phyloP scores from a whole-genome alignment of 2,329 filamentous ascomycete species.

The Remersonia thermophila region DNA sequence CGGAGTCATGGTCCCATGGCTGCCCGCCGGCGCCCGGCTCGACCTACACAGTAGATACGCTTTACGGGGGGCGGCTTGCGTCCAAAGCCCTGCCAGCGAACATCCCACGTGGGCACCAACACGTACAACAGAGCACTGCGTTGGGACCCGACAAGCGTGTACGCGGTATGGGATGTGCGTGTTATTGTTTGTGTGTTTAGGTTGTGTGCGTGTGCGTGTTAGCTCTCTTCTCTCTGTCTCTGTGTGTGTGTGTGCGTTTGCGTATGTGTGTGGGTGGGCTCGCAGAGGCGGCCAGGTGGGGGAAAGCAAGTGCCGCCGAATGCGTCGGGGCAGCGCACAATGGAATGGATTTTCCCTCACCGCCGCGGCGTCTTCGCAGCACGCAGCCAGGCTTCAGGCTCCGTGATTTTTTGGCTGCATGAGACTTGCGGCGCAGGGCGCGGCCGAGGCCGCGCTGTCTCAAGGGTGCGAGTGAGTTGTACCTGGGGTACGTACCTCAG shows the following conservation, averaged over 20 bases:
- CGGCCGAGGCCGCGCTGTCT: conserved; percentile 9
- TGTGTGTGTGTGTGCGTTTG: too few species aligned
- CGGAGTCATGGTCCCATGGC: too few species aligned
- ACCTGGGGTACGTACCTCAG: too few species aligned
- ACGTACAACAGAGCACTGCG: not conserved
- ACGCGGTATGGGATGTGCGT: not conserved
- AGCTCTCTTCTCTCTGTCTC: too few species aligned
- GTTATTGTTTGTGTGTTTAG: too few species aligned
- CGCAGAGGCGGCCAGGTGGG: conserved; percentile 8
- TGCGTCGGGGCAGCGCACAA: conserved; percentile 8
- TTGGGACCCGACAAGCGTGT: too few species aligned
- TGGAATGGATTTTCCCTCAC: conserved; percentile 8
- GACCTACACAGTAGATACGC: too few species aligned
- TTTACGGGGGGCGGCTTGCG: too few species aligned
- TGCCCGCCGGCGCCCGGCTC: too few species aligned
- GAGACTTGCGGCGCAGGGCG: conserved; percentile 11
- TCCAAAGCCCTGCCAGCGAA: too few species aligned
- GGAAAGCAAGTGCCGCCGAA: conserved; percentile 10
- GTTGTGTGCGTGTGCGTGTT: too few species aligned
- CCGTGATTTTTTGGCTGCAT: conserved; percentile 2
- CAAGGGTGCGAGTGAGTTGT: conserved; percentile 7
- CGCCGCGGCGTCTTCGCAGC: conserved; percentile 12
- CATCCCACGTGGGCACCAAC: not conserved
- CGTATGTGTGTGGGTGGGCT: conserved; percentile 8
- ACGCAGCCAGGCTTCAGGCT: too few species aligned